Base-by-base conservation (phyloP, 2,329 filamentous ascomycete species). In the Venturia carpophila region DNA sequence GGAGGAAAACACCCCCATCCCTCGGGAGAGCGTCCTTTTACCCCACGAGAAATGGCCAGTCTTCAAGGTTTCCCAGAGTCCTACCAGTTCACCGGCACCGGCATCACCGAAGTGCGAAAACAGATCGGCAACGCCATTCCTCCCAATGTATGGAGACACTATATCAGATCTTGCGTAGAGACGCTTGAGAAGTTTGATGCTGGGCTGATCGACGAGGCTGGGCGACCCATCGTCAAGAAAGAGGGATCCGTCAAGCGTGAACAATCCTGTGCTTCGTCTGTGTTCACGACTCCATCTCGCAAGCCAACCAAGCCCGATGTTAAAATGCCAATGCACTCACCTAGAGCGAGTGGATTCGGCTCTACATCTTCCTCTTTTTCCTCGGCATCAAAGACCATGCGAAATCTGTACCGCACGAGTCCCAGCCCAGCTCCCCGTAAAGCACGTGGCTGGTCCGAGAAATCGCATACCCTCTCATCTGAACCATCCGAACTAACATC, bases 51-150 rank as follows among this genome's bases (percentile, higher is more conserved):
- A 34, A 21, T 60, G 21, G 55, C 42, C 3, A 39, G 13, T 15
- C 34, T 47, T 0, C 37, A 65, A 34, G 64, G 58, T 7, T 65
- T 65, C 27, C 55, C 37, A n/a, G 42, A 34, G 10, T 42, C 2
- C 6, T 63, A 55, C 45, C n/a, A 13, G 9, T 65, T 61, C 15
- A 15, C 15, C 6, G 41, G 47, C 19, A 13, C 63, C 1, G 43
- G 56, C 1, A 43, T n/a, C 10, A 65, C 41, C 2, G 19, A 60
- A 9, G 37, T 65, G 3, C 21, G 13, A 10, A 52, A 41, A 13
- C 52, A 61, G 24, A 61, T 65, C 19, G 64, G 64, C 15, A 65
- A 65, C 52, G 64, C 64, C 1, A 56, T 65, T 19, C 64, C 64
- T 4, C 64, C 64, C 9, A 17, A 34, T 5, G 64, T 52, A 0